These are phyloP conservation scores for Saccharomycopsis fibuligera DNA, from an alignment of 805 yeast species.

Conservation along the genomic window DNA sequence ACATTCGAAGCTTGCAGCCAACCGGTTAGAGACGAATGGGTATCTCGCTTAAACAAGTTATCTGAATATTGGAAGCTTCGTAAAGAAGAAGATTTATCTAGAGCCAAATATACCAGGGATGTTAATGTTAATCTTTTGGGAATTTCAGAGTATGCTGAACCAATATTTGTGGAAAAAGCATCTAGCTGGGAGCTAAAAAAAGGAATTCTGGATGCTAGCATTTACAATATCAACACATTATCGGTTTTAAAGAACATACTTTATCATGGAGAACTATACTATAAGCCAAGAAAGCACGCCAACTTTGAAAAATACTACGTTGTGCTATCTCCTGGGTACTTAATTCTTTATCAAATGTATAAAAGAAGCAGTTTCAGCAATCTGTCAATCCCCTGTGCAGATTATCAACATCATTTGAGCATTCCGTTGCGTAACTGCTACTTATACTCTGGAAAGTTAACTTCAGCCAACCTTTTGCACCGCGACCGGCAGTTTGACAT, in stretches of 20 bases:
- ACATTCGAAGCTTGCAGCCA: slow-evolving; percentile 53
- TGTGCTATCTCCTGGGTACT: slow-evolving; percentile 62
- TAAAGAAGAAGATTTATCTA: slow-evolving; percentile 34
- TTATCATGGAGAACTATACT: slow-evolving; percentile 60
- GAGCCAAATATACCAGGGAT: slow-evolving; percentile 33
- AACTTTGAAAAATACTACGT: slow-evolving; percentile 57
- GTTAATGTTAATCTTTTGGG: slow-evolving; percentile 42
- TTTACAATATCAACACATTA: slow-evolving; percentile 50
- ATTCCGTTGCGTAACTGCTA: slow-evolving; percentile 65
- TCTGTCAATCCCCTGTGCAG: slow-evolving; percentile 37
- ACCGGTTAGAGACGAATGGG: slow-evolving; percentile 58
- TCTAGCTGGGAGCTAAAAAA: slow-evolving; percentile 50
- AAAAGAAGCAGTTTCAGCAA: slow-evolving; percentile 34
- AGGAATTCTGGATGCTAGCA: slow-evolving; percentile 45
- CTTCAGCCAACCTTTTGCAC: slow-evolving; percentile 49
- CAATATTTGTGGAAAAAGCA: slow-evolving; percentile 39
- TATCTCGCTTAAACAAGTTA: slow-evolving; percentile 39
- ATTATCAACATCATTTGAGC: slow-evolving; percentile 47
- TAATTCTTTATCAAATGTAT: slow-evolving; percentile 50
- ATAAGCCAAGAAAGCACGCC: slow-evolving; percentile 63
- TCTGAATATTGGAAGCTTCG: slow-evolving; percentile 54
- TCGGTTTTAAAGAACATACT: slow-evolving; percentile 56
- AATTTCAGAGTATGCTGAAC: slow-evolving; percentile 51
- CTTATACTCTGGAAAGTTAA: slow-evolving; percentile 63
- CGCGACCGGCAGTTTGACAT: slow-evolving; percentile 41